Percentiles rank a stretch among this genome's conserved stretches.
Conservation (phyloP, 768 basidiomycete genomes). For the Mrakia frigida region DNA sequence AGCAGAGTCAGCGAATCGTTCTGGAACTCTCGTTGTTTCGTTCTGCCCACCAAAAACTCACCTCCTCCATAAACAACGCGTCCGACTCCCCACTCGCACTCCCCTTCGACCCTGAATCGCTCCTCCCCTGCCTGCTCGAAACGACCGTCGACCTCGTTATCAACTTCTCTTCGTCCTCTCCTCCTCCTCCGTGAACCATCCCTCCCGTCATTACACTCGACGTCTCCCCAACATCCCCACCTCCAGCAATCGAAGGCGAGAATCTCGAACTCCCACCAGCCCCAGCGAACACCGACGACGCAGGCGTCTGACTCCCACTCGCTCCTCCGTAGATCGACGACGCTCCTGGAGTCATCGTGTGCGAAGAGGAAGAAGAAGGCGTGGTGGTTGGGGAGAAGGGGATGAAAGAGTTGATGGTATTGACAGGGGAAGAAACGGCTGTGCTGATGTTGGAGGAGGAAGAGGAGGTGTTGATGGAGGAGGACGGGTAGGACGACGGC, state of each 20-base stretch:
- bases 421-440: not conserved
- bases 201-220: constrained; percentile 1
- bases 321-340: not conserved
- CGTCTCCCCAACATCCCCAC: not conserved
- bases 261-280: not conserved
- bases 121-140: not conserved
- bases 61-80: constrained; percentile 24
- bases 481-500: not conserved
- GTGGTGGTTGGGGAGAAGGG: not conserved
- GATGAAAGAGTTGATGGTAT: not conserved
- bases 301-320: too few species aligned
- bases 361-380: not conserved
- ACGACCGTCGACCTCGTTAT: not conserved
- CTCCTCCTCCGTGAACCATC: not conserved
- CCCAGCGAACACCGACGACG: too few species aligned
- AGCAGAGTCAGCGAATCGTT: not conserved
- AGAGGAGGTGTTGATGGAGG: not conserved
- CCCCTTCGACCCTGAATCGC: constrained; percentile 12
- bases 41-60: not conserved
- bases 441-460: not conserved
- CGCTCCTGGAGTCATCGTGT: not conserved
- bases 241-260: not conserved
- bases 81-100: constrained; percentile 16
- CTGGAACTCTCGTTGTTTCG: too few species aligned
- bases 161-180: constrained; percentile 6